Base-by-base conservation (phyloP, 129 eudicot species). In the Oenanthe sinensis region DNA sequence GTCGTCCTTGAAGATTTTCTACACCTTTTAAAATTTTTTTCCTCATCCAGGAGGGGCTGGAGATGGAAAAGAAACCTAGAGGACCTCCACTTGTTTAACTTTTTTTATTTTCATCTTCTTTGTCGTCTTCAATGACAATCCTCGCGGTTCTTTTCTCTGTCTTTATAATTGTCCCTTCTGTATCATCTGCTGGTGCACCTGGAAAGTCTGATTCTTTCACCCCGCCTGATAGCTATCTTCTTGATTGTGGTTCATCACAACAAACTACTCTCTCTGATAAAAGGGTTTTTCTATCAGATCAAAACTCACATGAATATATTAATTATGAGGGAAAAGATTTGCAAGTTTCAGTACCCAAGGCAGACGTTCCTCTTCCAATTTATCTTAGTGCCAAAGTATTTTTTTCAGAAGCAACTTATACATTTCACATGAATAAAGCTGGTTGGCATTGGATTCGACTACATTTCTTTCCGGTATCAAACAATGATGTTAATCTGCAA, bases 391-490 rank as follows among this genome's bases (percentile, higher is more conserved):
- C 95, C 8, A 83, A 79, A 46, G 87, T 92, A 11, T 95, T 91
- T 40, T 75, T 77, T 2, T 37, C 86, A 4, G 90, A 83, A n/a
- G 97, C 98, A 19, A 84, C 89, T 12, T 95, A 90, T 75, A 79
- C 94, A 0, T 92, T 91, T 71, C 88, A 73, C 49, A 83, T 90
- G 7, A 43, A 89, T 42, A 87, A 88, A 16, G 83, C 96, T 8
- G 99, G 99, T 6, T 95, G 94, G 97, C 99, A 91, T 87, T 95
- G 97, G 97, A 81, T 92, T 28, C 84, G 99, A 11, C 85, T 92
- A 13, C 96, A 95, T 71, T 95, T 95, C 78, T 81, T 79, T 26
- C 90, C 94, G 2, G 37, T 91, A 17, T 39, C 80, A 11, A 86
- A 63, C 80, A 84, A 81, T 30, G 93, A 84, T 46, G 85, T 77